These are phyloP conservation scores for Silene coronaria DNA, from an alignment of 179 eudicot genomes.

Conservation along the genomic window DNA sequence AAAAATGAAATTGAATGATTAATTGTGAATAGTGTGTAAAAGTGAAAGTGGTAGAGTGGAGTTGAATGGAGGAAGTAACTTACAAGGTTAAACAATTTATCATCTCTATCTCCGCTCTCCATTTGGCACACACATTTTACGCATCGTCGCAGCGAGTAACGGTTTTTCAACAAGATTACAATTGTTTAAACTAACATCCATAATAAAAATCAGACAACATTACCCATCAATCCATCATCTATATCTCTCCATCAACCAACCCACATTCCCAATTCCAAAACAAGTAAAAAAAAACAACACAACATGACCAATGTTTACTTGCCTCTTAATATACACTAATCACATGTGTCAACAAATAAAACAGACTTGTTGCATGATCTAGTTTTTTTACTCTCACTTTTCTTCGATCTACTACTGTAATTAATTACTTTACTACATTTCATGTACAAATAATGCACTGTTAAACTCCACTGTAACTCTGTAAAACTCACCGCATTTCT, in stretches of 20 bases:
- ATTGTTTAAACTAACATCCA: neutral
- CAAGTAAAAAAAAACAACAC: neutral
- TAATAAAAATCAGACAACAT: neutral
- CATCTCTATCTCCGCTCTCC: too few species aligned
- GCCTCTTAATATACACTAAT: conserved; percentile 5
- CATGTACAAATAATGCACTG: neutral
- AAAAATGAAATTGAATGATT: too few species aligned
- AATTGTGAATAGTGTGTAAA: too few species aligned
- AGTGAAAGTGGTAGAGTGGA: too few species aligned
- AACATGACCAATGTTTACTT: conserved; percentile 8
- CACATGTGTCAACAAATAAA: conserved; percentile 30
- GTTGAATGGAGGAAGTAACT: too few species aligned
- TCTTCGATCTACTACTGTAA: neutral
- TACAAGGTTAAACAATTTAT: too few species aligned
- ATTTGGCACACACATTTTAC: too few species aligned
- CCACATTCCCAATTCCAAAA: neutral
- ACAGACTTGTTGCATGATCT: conserved; percentile 17
- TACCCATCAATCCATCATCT: neutral
- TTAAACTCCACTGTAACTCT: neutral
- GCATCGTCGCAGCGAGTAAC: too few species aligned
- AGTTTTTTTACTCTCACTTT: neutral
- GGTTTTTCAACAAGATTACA: too few species aligned
- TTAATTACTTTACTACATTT: neutral
- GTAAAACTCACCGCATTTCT: neutral
- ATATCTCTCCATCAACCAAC: neutral